Base-by-base conservation (phyloP, 75 land plant species). In the Isoetes taiwanensis region DNA sequence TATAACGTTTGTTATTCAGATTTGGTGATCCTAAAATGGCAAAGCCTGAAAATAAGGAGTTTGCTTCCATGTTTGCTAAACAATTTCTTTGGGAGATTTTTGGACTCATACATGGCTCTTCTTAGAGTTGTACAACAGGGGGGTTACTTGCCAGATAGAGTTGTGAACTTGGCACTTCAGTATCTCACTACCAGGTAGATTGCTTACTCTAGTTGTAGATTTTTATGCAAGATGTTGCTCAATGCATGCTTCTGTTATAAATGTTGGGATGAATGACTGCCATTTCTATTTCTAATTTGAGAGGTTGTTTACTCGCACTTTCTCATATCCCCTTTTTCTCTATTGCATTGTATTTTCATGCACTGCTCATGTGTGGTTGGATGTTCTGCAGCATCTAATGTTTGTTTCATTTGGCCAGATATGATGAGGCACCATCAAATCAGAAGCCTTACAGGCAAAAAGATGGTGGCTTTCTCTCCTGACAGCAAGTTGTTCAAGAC, bases 401-500 rank as follows among this genome's bases (percentile, higher is more conserved):
- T n/a, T n/a, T n/a, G n/a, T n/a, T n/a, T n/a, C n/a, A n/a, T n/a
- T n/a, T n/a, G n/a, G n/a, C n/a, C 27, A 94, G 99, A 32, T 94
- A 84, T 59, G 78, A 82, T 56, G 90, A 83, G 56, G 72, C 86
- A 24, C 57, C 86, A 11, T 28, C 58, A 26, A 82, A 64, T 32
- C 68, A 62, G 52, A 94, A 89, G 50, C 86, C 84, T 21, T 94
- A 84, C 28, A 61, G 90, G 27, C 86, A 94, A 40, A 94, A 94
- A 60, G 99, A 94, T 80, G 99, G 99, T 32, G 99, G 83, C 8
- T 80, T 94, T 57, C 72, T 94, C n/a, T n/a, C n/a, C n/a, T n/a
- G n/a, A n/a, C n/a, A n/a, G n/a, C n/a, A n/a, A n/a, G n/a, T n/a
- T n/a, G n/a, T n/a, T n/a, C n/a, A n/a, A n/a, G n/a, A n/a, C n/a